These are phyloP conservation scores for Colletotrichum tabaci DNA, from an alignment of 2,329 filamentous ascomycete genomes.

Conservation along the genomic window DNA sequence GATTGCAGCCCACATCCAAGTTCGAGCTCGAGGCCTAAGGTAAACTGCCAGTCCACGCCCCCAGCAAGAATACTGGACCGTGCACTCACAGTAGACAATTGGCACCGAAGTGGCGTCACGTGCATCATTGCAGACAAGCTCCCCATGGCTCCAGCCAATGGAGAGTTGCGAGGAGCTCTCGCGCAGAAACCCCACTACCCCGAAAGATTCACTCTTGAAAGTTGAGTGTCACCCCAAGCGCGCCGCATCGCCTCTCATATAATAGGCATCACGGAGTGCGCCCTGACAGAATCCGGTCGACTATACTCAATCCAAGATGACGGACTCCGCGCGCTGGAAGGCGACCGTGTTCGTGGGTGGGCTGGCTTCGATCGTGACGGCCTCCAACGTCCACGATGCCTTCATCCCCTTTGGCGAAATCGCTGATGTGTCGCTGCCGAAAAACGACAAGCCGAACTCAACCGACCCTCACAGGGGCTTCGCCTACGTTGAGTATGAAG, in stretches of 20 bases:
- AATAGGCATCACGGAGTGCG: background rate
- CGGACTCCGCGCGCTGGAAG: slow-evolving; percentile 87
- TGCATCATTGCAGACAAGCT: slow-evolving; percentile 26
- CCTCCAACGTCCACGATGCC: slow-evolving; percentile 84
- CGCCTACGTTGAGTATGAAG: slow-evolving; percentile 95
- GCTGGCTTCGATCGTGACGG: slow-evolving; percentile 83
- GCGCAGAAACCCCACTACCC: slow-evolving; percentile 32
- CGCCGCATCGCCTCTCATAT: background rate
- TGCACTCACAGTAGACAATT: slow-evolving; percentile 17
- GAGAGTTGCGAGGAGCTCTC: slow-evolving; percentile 28
- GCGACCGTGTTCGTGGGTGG: slow-evolving; percentile 94
- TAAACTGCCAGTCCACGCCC: slow-evolving; percentile 15
- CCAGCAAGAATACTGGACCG: slow-evolving; percentile 25
- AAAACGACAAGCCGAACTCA: slow-evolving; percentile 85
- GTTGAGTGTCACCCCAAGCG: slow-evolving; percentile 1
- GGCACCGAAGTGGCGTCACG: slow-evolving; percentile 32
- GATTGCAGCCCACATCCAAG: slow-evolving; percentile 44
- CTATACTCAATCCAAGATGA: slow-evolving; percentile 68
- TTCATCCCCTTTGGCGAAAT: slow-evolving; percentile 99
- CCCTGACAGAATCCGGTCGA: background rate
- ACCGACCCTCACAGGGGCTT: slow-evolving; percentile 90
- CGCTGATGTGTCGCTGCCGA: slow-evolving; percentile 89
- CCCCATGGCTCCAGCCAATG: slow-evolving; percentile 28
- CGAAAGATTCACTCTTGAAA: slow-evolving; percentile 28
- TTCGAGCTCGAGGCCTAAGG: slow-evolving; percentile 32